Evolutionary conservation across 2,329 filamentous ascomycete species (phyloP), one percentile per base, ranked within the genome.

Genomic region (Fusarium protoensiforme): DNA sequence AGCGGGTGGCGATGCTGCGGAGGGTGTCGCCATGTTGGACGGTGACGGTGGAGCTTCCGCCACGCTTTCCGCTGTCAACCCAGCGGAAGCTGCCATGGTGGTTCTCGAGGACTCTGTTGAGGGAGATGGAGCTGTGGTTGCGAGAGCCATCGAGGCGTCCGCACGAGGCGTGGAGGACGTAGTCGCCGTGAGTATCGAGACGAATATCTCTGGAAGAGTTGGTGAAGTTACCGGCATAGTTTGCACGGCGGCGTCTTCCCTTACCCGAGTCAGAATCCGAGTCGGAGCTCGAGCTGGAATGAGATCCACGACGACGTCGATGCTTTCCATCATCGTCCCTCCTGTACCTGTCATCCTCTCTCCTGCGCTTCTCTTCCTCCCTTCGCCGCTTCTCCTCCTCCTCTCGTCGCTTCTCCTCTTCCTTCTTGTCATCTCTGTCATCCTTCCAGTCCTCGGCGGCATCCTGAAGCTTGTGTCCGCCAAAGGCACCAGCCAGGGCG

Each of bases 1-100:
- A 80, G 3, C 78, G 78, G 13, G 68, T 72, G 5, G 80, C 84
- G 35, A 85, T 85, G 20, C 75, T 75, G 11, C 83, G 80, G 8
- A 85, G 81, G 4, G 84, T 85, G 51, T 85, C 84, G 11, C 84
- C 84, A 14, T 78, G 78, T 78, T 84, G 82, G 9, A 85, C 83
- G 0, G 83, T 83, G 24, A 82, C 75, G 46, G 68, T 78, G 2
- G 68, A 72, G 11, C 65, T 61, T 63, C 77, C 67, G 10, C 77
- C 65, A 24, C 78, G 72, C 1, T 78, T 77, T 16, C 74, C 73
- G 2, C 74, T 67, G 4, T 64, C 59, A 1, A 73, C 65, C 82
- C 83, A 84, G 43, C 81, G 79, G 78, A 84, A 83, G 72, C 78
- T 80, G 33, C 83, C 83, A 22, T 78, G 68, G 67, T 82, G 80